Percentiles rank a stretch among this genome's conserved stretches.
These are phyloP conservation scores for Tarenaya hassleriana DNA, from an alignment of 345 rosid species.

Conservation along the genomic window DNA sequence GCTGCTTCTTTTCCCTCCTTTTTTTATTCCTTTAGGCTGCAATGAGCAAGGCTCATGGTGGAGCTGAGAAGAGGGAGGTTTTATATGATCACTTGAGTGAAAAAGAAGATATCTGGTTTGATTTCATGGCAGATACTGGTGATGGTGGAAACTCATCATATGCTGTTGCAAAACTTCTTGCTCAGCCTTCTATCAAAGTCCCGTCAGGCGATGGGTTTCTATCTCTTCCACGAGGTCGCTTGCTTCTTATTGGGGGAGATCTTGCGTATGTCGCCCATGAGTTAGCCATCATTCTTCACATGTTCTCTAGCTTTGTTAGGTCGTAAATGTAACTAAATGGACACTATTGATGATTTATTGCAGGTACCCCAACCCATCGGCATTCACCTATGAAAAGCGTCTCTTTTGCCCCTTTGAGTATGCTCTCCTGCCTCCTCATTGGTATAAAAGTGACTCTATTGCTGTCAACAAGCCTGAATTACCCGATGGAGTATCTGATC, in stretches of 20 bases:
- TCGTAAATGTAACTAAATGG: constrained; percentile 1
- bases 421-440: constrained; percentile 91
- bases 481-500: constrained; percentile 56
- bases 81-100: constrained; percentile 76
- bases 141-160: constrained; percentile 99
- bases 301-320: constrained; percentile 12
- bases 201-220: constrained; percentile 35
- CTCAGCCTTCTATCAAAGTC: constrained; percentile 60
- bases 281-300: constrained; percentile 16
- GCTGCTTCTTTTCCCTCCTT: constrained; percentile 3
- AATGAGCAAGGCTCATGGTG: constrained; percentile 57
- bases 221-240: constrained; percentile 59
- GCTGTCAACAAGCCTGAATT: constrained; percentile 87
- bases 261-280: constrained; percentile 76
- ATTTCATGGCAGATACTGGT: constrained; percentile 99
- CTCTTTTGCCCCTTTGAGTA: constrained; percentile 89
- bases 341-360: constrained; percentile 18
- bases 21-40: constrained; percentile 59
- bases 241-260: constrained; percentile 96
- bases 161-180: constrained; percentile 78
- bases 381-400: constrained; percentile 83
- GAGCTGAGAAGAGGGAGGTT: constrained; percentile 46
- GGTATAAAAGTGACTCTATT: constrained; percentile 63
- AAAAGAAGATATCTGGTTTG: constrained; percentile 85
- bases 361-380: constrained; percentile 96